phyloP scores from a whole-genome alignment of 2,329 filamentous ascomycete species.

The Hymenoscyphus linearis region DNA sequence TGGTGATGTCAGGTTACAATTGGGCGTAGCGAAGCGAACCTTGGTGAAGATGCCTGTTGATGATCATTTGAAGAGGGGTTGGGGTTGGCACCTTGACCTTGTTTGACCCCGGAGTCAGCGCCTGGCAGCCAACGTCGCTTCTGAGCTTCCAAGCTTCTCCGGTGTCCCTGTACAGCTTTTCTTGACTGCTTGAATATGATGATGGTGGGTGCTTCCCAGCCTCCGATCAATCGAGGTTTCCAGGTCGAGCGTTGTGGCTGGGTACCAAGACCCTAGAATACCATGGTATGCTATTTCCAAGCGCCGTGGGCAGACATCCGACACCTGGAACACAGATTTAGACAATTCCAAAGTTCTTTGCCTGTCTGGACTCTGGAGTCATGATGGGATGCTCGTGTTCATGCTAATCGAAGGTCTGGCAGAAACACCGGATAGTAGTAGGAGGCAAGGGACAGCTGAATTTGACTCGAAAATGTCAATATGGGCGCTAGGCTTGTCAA shows the following conservation, averaged over 20 bases:
- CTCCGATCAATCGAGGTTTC: conserved; percentile 5
- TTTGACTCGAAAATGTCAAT: not conserved
- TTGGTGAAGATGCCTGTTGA: not conserved
- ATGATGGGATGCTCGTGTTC: too few relatives aligned
- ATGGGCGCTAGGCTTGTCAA: not conserved
- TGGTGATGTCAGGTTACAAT: not conserved
- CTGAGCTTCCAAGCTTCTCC: too few relatives aligned
- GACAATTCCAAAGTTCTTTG: too few relatives aligned
- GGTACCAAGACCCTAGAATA: not conserved
- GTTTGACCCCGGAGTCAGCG: not conserved
- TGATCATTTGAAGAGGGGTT: not conserved
- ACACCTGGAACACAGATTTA: too few relatives aligned
- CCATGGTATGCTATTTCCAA: not conserved
- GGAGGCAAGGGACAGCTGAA: not conserved
- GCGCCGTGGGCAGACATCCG: not conserved
- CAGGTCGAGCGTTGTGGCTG: not conserved
- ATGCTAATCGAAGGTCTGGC: not conserved
- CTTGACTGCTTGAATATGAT: not conserved
- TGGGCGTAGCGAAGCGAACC: not conserved
- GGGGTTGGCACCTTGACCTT: conserved; percentile 1
- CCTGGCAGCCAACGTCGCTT: not conserved
- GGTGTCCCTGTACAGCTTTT: not conserved
- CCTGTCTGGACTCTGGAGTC: too few relatives aligned
- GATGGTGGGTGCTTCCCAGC: conserved; percentile 3
- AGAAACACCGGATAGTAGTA: not conserved